Base-by-base conservation (phyloP, 805 yeast genomes). In the Groenewaldozyma salmanticensis region DNA sequence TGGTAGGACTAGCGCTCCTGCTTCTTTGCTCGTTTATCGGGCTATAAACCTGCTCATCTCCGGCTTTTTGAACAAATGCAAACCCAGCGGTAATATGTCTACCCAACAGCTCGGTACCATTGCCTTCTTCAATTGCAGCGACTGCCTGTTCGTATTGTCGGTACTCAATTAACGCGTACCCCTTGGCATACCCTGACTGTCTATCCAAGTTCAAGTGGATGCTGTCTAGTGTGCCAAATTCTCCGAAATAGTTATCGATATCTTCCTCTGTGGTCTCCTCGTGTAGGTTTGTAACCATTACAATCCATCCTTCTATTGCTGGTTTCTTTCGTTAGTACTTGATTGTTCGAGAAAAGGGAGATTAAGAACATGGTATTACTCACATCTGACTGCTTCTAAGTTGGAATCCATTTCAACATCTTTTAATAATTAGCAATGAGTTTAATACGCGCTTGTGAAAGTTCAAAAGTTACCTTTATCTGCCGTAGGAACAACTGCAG, bases 231-330 rank as follows among this genome's bases (percentile, higher is more conserved):
- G 44, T 51, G 1, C 71, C 72, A 40, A 48, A 66, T 20, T 69
- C 73, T 27, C 64, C 55, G 45, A 69, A 66, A 27, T 56, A 52
- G 46, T 70, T 74, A 3, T 45, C 44, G 1, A 68, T 43, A 21
- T 66, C 71, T 37, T 68, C 74, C 38, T 70, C 75, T 5, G 68
- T 50, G 2, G 67, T 64, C 49, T 70, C 75, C 29, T 66, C 70
- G 41, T 70, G 71, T 15, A 70, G 39, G 29, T 66, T 66, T 0
- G 63, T 55, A 4, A 59, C 66, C 3, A 68, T 52, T 1, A 70
- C 21, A 4, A 68, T 60, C 57, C 67, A 69, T 11, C 73, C 75
- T 45, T 67, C 72, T 15, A 66, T 50, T 3, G 71, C 40, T 38
- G 21, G n/a, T n/a, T n/a, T n/a, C n/a, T 31, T 7, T 9, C 13